A percentile compares a stretch with the other conserved stretches of the same genome.
These are phyloP conservation scores for Mucor mucedo DNA, from an alignment of 371 early-diverging fungal species.

Conservation along the genomic window DNA sequence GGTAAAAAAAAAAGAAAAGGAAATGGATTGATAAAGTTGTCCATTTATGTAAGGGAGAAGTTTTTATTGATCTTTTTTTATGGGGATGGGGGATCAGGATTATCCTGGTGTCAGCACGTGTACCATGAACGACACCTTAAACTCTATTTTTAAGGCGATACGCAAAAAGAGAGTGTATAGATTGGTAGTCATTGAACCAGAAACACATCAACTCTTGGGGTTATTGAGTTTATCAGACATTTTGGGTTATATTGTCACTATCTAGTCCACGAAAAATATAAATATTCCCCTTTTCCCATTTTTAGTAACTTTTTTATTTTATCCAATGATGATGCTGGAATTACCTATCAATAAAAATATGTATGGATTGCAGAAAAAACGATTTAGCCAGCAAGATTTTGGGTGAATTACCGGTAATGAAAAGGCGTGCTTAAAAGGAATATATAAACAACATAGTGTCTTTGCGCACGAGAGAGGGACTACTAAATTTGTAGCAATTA, in stretches of 20 bases:
- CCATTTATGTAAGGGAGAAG: no score
- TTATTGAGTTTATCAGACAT: constrained; percentile 84
- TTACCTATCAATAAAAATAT: no score
- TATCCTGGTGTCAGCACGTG: constrained; percentile 91
- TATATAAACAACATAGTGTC: no score
- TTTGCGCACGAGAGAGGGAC: no score
- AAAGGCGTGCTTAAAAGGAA: no score
- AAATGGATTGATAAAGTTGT: no score
- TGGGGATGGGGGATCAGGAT: constrained; percentile 42
- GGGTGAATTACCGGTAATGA: no score
- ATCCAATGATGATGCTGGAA: no score
- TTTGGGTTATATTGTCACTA: constrained; percentile 58
- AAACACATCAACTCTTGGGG: constrained; percentile 71
- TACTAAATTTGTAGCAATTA: no score
- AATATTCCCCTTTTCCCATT: background rate
- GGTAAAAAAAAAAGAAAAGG: constrained; percentile 30
- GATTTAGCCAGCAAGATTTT: no score
- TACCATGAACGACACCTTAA: constrained; percentile 74
- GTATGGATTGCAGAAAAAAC: no score
- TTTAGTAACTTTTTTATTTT: no score
- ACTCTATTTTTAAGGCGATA: constrained; percentile 80
- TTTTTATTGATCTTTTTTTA: background rate
- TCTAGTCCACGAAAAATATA: constrained; percentile 11
- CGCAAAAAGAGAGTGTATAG: constrained; percentile 78
- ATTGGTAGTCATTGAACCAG: constrained; percentile 81